Evolutionary conservation across 371 early-diverging fungal species (phyloP).

Genomic region (Apophysomyces variabilis): DNA sequence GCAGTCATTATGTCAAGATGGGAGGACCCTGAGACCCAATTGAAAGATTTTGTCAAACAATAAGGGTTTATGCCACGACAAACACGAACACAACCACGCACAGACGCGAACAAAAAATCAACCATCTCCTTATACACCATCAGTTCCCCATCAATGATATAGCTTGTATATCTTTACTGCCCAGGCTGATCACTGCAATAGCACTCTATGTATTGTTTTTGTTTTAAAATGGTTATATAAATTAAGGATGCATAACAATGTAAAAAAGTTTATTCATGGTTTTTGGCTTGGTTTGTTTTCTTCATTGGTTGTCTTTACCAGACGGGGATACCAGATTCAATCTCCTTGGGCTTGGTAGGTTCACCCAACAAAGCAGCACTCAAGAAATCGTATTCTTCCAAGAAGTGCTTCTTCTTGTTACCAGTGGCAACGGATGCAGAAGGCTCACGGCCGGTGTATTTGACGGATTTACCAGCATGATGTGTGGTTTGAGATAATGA

Average conservation of each 20-base stretch:
- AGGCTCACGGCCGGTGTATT: slow-evolving; percentile 91
- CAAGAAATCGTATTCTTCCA: slow-evolving; percentile 88
- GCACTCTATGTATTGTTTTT: too few relatives aligned
- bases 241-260: slow-evolving; percentile 2
- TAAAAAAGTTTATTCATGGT: not conserved
- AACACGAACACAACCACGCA: not conserved
- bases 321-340: slow-evolving; percentile 73
- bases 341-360: slow-evolving; percentile 64
- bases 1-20: slow-evolving; percentile 43
- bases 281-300: not conserved
- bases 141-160: too few relatives aligned
- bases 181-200: too few relatives aligned
- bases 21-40: not conserved
- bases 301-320: slow-evolving; percentile 42
- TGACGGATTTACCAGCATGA: slow-evolving; percentile 71
- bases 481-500: slow-evolving; percentile 71
- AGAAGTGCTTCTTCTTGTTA: slow-evolving; percentile 94
- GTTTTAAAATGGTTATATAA: not conserved
- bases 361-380: slow-evolving; percentile 85
- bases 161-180: too few relatives aligned
- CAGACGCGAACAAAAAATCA: not conserved
- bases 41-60: not conserved
- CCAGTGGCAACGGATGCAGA: slow-evolving; percentile 96
- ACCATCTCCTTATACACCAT: not conserved
- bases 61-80: not conserved